Base-by-base conservation (phyloP, 2,329 filamentous ascomycete genomes). In the Corniculantispora saksenae region DNA sequence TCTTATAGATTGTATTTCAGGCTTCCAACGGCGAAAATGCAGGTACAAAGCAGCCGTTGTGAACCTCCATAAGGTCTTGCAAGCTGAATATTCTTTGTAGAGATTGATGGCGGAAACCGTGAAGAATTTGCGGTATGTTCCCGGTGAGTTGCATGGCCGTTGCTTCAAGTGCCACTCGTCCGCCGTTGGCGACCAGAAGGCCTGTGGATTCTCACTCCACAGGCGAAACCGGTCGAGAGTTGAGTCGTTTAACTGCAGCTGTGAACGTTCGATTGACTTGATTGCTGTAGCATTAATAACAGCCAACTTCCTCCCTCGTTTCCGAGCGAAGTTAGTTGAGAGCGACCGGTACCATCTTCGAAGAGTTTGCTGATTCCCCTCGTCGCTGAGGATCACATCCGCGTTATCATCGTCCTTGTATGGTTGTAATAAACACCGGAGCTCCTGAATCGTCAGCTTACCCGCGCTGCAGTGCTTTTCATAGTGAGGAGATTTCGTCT, bases 1-100 rank as follows among this genome's bases (percentile, higher is more conserved):
- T 29, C 8, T 54, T 54, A 54, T 54, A 54, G 51, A 54, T 54
- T 35, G 25, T 54, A 54, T 54, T 54, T 54, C 15, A 35, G 51
- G 51, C 35, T 54, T 54, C 29, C 25, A 54, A 35, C 19, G 19
- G 1, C 19, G 19, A 54, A 54, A 54, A 21, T 54, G 25, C 15
- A 54, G n/a, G 21, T 54, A 54, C 35, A 54, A 54, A 54, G 29
- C 25, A 54, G 27, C 29, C n/a, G 25, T 54, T 54, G 15, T 54
- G 25, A 54, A 54, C 51, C 51, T 54, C 29, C 25, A 54, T 54
- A 54, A 35, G 51, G 35, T 54, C 51, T 54, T 54, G 15, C 35
- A 54, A 35, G 51, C 35, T 54, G 25, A 54, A 54, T 54, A 54
- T 54, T 54, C 21, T 10, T 54, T 54, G 15, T 54, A 54, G 29